phyloP scores from a whole-genome alignment of 805 yeast species.

The Saturnispora halmiae region DNA sequence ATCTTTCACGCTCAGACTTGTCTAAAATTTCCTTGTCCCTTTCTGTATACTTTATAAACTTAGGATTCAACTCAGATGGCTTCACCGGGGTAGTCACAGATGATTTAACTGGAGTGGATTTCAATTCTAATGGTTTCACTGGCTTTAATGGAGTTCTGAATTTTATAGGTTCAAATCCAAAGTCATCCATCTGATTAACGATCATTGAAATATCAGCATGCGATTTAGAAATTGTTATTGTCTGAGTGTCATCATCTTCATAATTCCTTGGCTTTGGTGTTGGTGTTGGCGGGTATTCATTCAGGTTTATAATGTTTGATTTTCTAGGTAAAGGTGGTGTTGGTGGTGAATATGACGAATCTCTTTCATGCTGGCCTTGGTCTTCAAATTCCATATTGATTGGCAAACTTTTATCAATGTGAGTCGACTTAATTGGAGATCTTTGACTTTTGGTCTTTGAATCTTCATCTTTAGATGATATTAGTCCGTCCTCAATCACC shows the following conservation, averaged over 20 bases:
- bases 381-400: background rate
- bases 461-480: background rate
- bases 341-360: conserved; percentile 11
- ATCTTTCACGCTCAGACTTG: conserved; percentile 17
- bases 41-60: conserved; percentile 26
- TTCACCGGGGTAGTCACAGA: conserved; percentile 14
- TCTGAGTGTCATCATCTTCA: background rate
- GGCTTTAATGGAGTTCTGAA: conserved; percentile 13
- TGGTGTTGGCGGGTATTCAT: conserved; percentile 1
- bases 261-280: background rate
- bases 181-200: conserved; percentile 4
- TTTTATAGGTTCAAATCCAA: conserved; percentile 3
- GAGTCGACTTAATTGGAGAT: conserved; percentile 9
- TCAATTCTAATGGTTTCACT: conserved; percentile 5
- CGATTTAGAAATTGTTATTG: conserved; percentile 4
- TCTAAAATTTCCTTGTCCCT: conserved; percentile 21
- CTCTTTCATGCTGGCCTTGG: background rate
- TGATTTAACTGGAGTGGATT: conserved; percentile 5
- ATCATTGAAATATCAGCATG: conserved; percentile 9
- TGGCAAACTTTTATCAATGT: background rate
- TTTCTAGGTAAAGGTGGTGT: conserved; percentile 18
- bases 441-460: conserved; percentile 1
- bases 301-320: background rate
- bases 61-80: conserved; percentile 22
- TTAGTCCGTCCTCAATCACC: conserved; percentile 6